Conservation (phyloP, 371 early-diverging fungal species). For the Mortierella sp. region DNA sequence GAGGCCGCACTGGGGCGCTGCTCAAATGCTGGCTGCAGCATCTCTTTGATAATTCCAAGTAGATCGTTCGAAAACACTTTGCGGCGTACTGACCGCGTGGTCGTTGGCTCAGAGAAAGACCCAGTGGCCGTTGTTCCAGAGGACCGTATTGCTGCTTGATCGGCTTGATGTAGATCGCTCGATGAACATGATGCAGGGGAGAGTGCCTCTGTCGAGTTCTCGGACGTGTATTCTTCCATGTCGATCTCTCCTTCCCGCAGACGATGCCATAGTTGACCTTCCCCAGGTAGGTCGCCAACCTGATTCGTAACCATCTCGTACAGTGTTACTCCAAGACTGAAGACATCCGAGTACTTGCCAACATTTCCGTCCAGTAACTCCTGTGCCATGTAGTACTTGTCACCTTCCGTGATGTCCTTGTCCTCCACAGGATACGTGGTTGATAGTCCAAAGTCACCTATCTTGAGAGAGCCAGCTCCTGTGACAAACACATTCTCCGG, state of each 20-base stretch:
- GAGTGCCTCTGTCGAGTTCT: neutral
- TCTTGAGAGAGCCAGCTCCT: slow-evolving; percentile 71
- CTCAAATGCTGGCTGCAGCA: slow-evolving; percentile 70
- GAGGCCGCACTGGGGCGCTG: slow-evolving; percentile 65
- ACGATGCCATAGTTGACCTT: slow-evolving; percentile 87
- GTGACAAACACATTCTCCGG: slow-evolving; percentile 88
- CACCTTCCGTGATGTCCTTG: slow-evolving; percentile 80
- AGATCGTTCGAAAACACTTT: slow-evolving; percentile 54
- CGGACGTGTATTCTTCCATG: slow-evolving; percentile 3
- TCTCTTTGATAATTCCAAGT: slow-evolving; percentile 66
- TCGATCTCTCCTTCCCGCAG: slow-evolving; percentile 79
- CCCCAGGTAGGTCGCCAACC: slow-evolving; percentile 79
- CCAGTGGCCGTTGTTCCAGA: neutral
- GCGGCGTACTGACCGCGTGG: neutral
- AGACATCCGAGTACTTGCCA: slow-evolving; percentile 90
- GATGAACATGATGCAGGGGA: neutral
- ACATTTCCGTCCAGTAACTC: slow-evolving; percentile 85
- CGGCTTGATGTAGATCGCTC: neutral
- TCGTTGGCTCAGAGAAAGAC: slow-evolving; percentile 38
- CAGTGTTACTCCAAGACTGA: slow-evolving; percentile 92
- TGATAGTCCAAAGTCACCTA: slow-evolving; percentile 90
- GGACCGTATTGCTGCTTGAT: neutral
- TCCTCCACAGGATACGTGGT: slow-evolving; percentile 63
- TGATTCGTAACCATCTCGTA: slow-evolving; percentile 85
- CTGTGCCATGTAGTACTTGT: slow-evolving; percentile 95